phyloP scores from a whole-genome alignment of 2,329 filamentous ascomycete species.

The Camillea tinctor region DNA sequence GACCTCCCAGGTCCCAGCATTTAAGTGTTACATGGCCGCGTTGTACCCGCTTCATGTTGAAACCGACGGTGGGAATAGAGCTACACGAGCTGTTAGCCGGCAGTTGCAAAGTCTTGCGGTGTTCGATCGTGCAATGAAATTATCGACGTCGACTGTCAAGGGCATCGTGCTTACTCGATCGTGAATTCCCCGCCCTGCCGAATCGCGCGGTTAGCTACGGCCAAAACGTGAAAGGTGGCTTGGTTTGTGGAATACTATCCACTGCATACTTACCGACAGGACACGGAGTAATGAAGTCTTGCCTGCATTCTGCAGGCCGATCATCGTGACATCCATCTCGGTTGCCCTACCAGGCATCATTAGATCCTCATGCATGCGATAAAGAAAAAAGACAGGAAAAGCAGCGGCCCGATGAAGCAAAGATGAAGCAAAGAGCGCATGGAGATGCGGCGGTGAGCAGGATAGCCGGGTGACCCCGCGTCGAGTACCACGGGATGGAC shows the following conservation, averaged over 20 bases:
- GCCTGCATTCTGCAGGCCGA: slow-evolving; percentile 95
- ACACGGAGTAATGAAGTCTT: slow-evolving; percentile 95
- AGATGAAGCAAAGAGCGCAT: slow-evolving; percentile 18
- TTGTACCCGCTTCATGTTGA: slow-evolving; percentile 98
- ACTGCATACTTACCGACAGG: slow-evolving; percentile 93
- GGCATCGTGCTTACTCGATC: slow-evolving; percentile 75
- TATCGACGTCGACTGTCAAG: slow-evolving; percentile 8
- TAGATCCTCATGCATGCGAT: slow-evolving; percentile 18
- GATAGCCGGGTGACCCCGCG: slow-evolving; percentile 29
- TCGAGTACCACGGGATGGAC: slow-evolving; percentile 19
- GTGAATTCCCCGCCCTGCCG: slow-evolving; percentile 94
- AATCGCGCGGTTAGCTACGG: slow-evolving; percentile 17
- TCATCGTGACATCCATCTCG: slow-evolving; percentile 99
- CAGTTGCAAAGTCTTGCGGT: slow-evolving; percentile 12
- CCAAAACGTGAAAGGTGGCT: slow-evolving; percentile 3
- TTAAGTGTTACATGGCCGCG: slow-evolving; percentile 98
- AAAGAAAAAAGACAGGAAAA: slow-evolving; percentile 5
- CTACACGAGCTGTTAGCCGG: slow-evolving; percentile 54
- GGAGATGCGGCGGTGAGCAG: slow-evolving; percentile 25
- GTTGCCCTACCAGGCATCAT: slow-evolving; percentile 69
- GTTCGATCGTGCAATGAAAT: slow-evolving; percentile 19
- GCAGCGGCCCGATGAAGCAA: slow-evolving; percentile 13
- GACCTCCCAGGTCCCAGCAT: slow-evolving; percentile 97
- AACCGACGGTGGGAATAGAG: slow-evolving; percentile 96
- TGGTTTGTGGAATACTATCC: slow-evolving; percentile 15